These are phyloP conservation scores for Venturia aucupariae DNA, from an alignment of 2,329 filamentous ascomycete genomes.

Conservation along the genomic window DNA sequence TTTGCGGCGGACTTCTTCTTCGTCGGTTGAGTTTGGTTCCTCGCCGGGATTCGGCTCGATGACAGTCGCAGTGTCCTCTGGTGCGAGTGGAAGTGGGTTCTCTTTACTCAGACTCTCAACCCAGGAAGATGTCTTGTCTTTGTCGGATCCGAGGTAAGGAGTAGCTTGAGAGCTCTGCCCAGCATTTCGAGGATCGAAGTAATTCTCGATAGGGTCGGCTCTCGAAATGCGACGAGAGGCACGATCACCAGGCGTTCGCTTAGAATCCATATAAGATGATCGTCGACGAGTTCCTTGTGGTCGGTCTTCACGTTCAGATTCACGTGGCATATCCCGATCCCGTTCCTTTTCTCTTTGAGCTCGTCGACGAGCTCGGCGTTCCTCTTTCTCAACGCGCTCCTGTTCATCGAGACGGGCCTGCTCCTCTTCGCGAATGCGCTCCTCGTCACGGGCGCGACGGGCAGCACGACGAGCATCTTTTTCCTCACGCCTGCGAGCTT, in stretches of 20 bases:
- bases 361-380: conserved; percentile 28
- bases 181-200: conserved; percentile 14
- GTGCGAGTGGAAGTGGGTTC: conserved; percentile 37
- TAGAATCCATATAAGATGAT: conserved; percentile 21
- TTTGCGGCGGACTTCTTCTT: conserved; percentile 30
- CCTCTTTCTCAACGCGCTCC: conserved; percentile 20
- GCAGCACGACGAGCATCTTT: conserved; percentile 15
- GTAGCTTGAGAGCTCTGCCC: conserved; percentile 1
- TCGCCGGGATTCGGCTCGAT: conserved; percentile 30
- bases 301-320: conserved; percentile 28
- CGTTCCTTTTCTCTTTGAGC: conserved; percentile 20
- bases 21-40: conserved; percentile 27
- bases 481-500: conserved; percentile 11
- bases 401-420: conserved; percentile 17
- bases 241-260: background rate
- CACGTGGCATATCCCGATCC: conserved; percentile 12
- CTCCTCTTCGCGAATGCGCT: conserved; percentile 24
- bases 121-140: conserved; percentile 43
- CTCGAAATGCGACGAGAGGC: conserved; percentile 5
- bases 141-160: conserved; percentile 19
- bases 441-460: conserved; percentile 18
- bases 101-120: conserved; percentile 37
- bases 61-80: conserved; percentile 36
- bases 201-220: conserved; percentile 6
- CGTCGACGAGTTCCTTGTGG: conserved; percentile 27